These are phyloP conservation scores for Parachaetomium inaequale DNA, from an alignment of 495 filamentous ascomycete species.

Conservation along the genomic window DNA sequence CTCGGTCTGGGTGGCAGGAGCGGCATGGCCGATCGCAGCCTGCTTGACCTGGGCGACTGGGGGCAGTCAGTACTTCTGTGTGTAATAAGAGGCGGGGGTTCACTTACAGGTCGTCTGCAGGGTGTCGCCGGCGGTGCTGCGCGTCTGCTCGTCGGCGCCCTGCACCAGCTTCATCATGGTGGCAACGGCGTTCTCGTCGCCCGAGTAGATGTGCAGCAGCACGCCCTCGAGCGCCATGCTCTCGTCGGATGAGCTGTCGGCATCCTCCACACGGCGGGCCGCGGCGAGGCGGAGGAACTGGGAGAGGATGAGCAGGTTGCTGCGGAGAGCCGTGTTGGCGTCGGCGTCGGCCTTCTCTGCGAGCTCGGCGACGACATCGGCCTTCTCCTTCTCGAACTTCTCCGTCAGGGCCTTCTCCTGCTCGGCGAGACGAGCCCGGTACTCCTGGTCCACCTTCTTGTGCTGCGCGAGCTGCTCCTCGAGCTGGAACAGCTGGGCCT, in stretches of 20 bases:
- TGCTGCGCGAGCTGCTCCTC: conserved; percentile 82
- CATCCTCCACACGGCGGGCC: conserved; percentile 61
- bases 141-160: conserved; percentile 69
- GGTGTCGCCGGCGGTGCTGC: conserved; percentile 57
- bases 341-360: conserved; percentile 57
- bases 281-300: conserved; percentile 80
- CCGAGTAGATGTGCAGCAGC: conserved; percentile 82
- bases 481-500: conserved; percentile 66
- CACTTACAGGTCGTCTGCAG: conserved; percentile 76
- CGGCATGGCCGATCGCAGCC: conserved; percentile 50
- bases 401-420: conserved; percentile 67
- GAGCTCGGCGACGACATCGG: conserved; percentile 54
- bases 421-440: conserved; percentile 63
- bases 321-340: conserved; percentile 48
- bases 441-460: conserved; percentile 76
- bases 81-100: neutral
- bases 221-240: conserved; percentile 86
- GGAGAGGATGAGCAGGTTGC: conserved; percentile 62
- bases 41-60: conserved; percentile 68
- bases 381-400: conserved; percentile 67
- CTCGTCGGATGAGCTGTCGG: conserved; percentile 62
- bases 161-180: conserved; percentile 82
- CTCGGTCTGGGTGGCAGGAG: conserved; percentile 33
- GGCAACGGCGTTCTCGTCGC: conserved; percentile 73
- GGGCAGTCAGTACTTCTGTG: conserved; percentile 27